Base-by-base conservation (phyloP, 2,329 filamentous ascomycete genomes). In the Ophiostoma australiae region DNA sequence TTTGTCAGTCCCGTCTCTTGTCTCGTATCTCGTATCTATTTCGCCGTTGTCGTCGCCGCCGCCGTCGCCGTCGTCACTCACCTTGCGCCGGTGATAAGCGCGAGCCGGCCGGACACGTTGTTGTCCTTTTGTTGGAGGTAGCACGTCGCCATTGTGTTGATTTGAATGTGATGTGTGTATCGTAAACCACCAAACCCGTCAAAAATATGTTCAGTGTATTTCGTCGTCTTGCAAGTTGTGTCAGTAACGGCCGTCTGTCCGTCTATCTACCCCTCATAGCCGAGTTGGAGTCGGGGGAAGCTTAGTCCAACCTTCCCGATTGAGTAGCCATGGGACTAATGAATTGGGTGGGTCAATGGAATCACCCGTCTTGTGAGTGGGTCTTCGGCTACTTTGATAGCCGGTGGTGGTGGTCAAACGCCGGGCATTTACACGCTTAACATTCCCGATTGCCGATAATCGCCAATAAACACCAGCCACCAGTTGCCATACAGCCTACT, bases 21-120 rank as follows among this genome's bases (percentile, higher is more conserved):
- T 48, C 20, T n/a, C 20, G 41, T 61, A 58, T 37, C 10, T 37
- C 35, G 27, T 63, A 15, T 11, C 17, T 27, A 10, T 33, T 4
- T 63, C 4, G 13, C 20, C 5, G 11, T 65, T 20, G 17, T 37
- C 23, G 27, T 65, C 52, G 7, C 8, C 23, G 7, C 8, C 23
- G 11, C 33, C 4, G 13, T 33, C 58, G 11, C 15, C 11, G 58
- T 33, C 61, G 33, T 33, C 58, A 37, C 61, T 39, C 61, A 65
- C 61, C 61, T 65, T 77, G 78, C 79, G 39, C 79, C 78, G 33
- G 79, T 80, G 27, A 80, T 75, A 11, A 80, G 77, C 65, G 78
- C 79, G 48, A 80, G 73, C 20, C 79, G 78, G 39, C 79, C 78
- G 48, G 72, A 74, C 23, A 80, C 75, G 33, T 75, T 75, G 73